A percentile compares a stretch with the other conserved stretches of the same genome.
Evolutionary conservation across 2,329 filamentous ascomycete species (phyloP).

Genomic region (Cordyceps fumosorosea): DNA sequence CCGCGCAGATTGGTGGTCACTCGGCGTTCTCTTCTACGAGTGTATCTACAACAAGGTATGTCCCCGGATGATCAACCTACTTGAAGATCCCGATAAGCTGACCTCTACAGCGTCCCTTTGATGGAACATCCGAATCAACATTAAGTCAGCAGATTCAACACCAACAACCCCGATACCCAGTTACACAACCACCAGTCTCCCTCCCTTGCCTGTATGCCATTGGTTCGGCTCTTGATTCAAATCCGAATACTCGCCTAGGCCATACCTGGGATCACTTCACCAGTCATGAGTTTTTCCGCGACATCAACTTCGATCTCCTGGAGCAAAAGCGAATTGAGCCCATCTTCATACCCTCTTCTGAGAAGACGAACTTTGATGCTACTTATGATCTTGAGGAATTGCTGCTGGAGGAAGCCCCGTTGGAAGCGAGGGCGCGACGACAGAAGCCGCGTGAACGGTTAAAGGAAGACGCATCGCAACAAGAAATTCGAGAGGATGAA

Average conservation of each 20-base stretch:
- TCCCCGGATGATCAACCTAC: conserved; percentile 13
- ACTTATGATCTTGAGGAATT: conserved; percentile 96
- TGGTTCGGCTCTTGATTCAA: conserved; percentile 71
- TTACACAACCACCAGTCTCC: conserved; percentile 85
- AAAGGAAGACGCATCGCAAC: conserved; percentile 89
- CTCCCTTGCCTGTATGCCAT: conserved; percentile 86
- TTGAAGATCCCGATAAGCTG: background rate
- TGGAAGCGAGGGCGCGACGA: conserved; percentile 85
- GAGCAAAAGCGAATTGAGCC: conserved; percentile 85
- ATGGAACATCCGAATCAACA: conserved; percentile 77
- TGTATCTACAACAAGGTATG: conserved; percentile 97
- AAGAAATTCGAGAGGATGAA: conserved; percentile 91
- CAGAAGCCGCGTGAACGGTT: conserved; percentile 90
- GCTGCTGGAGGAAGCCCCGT: conserved; percentile 84
- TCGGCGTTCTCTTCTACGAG: conserved; percentile 97
- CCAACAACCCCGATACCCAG: conserved; percentile 74
- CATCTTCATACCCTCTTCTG: conserved; percentile 85
- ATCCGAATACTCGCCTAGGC: conserved; percentile 78
- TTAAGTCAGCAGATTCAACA: conserved; percentile 73
- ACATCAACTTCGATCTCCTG: conserved; percentile 76
- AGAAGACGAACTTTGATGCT: conserved; percentile 98
- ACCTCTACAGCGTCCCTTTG: conserved; percentile 71
- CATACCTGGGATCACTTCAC: conserved; percentile 79
- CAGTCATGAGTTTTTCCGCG: conserved; percentile 81
- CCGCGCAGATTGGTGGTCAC: conserved; percentile 96